Conservation (phyloP, 2,329 filamentous ascomycete species). For the Xylaria polymorpha region DNA sequence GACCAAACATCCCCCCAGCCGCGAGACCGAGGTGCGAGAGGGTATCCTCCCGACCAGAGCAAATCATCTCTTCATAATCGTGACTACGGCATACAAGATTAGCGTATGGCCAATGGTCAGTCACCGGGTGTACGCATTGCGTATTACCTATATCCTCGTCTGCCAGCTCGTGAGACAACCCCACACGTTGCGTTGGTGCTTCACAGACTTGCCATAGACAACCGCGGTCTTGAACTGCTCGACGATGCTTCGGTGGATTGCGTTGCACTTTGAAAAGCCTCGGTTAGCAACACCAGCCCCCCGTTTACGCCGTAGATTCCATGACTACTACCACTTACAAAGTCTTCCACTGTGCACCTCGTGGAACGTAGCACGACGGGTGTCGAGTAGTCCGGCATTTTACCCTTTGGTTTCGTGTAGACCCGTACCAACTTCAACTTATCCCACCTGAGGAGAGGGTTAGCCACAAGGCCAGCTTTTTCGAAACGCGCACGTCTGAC, state of each 20-base stretch:
- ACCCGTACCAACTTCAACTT: conserved; percentile 91
- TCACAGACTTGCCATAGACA: conserved; percentile 97
- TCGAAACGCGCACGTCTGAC: conserved; percentile 16
- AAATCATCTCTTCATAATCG: conserved; percentile 74
- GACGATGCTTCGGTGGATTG: conserved; percentile 94
- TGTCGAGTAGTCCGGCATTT: conserved; percentile 88
- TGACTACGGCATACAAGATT: conserved; percentile 58
- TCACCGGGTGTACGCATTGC: conserved; percentile 37
- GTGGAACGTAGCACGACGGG: conserved; percentile 88
- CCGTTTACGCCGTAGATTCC: conserved; percentile 34
- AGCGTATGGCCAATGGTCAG: conserved; percentile 40
- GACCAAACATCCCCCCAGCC: conserved; percentile 31
- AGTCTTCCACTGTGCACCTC: conserved; percentile 93
- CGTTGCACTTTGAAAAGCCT: conserved; percentile 77
- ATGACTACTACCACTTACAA: conserved; percentile 71
- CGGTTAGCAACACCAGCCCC: conserved; percentile 52
- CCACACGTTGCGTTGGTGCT: conserved; percentile 97
- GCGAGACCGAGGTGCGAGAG: conserved; percentile 46
- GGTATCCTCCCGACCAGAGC: conserved; percentile 36
- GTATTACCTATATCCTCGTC: conserved; percentile 93
- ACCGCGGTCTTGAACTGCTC: conserved; percentile 96
- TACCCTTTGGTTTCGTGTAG: conserved; percentile 98
- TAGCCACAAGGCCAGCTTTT: conserved; percentile 38
- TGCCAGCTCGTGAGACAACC: conserved; percentile 87
- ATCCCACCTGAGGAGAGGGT: conserved; percentile 74